Conservation (phyloP, 805 yeast genomes). For the Vanderwaltozyma yarrowii region DNA sequence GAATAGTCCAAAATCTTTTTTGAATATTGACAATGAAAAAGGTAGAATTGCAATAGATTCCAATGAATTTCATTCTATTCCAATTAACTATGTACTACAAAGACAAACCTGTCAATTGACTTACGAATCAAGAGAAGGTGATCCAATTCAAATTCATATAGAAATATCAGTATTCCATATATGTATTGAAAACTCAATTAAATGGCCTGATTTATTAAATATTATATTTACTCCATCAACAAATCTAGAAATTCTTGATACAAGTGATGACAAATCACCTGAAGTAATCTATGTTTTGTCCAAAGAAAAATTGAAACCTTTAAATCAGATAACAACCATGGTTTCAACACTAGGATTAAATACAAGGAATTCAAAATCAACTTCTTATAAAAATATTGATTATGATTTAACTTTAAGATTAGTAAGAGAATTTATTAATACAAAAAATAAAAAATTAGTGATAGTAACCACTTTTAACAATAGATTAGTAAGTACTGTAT, state of each 20-base stretch:
- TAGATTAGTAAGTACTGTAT: conserved; percentile 7
- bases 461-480: conserved; percentile 20
- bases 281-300: background rate
- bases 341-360: conserved; percentile 15
- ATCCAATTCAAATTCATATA: background rate
- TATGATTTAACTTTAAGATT: conserved; percentile 12
- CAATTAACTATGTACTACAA: background rate
- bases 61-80: background rate
- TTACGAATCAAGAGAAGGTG: background rate
- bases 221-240: conserved; percentile 6
- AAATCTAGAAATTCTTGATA: background rate
- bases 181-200: background rate
- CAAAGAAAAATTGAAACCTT: background rate
- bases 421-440: conserved; percentile 7
- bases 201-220: conserved; percentile 5
- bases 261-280: background rate
- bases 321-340: conserved; percentile 9
- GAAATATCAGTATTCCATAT: background rate
- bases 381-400: conserved; percentile 11
- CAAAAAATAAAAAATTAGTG: conserved; percentile 10
- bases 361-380: conserved; percentile 5
- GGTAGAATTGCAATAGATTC: background rate
- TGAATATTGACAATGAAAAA: background rate
- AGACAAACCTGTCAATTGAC: background rate
- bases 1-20: background rate